Conservation (phyloP, 495 filamentous ascomycete species). For the Talaromyces nanjingensis region DNA sequence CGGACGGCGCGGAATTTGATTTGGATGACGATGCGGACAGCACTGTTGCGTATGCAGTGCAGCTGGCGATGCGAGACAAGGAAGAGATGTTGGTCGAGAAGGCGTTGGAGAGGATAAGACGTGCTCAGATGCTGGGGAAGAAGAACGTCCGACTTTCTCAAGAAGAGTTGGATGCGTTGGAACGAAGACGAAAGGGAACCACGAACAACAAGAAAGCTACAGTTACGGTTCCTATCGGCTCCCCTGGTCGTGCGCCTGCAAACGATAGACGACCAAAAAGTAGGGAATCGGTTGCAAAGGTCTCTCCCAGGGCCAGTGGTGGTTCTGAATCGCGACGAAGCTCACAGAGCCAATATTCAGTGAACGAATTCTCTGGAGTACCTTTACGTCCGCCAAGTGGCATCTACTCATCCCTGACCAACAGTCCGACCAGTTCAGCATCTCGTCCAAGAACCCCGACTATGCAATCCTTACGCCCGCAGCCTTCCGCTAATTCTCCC, state of each 20-base stretch:
- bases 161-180: constrained; percentile 68
- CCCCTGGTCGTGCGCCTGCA: constrained; percentile 11
- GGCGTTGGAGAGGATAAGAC: constrained; percentile 68
- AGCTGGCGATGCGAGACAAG: constrained; percentile 52
- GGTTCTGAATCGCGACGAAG: constrained; percentile 3
- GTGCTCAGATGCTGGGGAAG: constrained; percentile 65
- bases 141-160: constrained; percentile 68
- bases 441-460: constrained; percentile 34
- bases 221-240: constrained; percentile 17
- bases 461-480: constrained; percentile 30
- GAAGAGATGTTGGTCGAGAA: constrained; percentile 69
- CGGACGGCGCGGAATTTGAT: constrained; percentile 50
- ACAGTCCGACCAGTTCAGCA: constrained; percentile 24
- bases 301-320: not conserved
- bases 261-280: constrained; percentile 10
- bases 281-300: constrained; percentile 12
- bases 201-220: constrained; percentile 22
- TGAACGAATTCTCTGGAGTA: constrained; percentile 6
- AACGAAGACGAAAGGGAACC: constrained; percentile 56
- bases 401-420: not conserved
- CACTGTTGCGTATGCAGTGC: constrained; percentile 41
- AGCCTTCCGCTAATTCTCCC: constrained; percentile 27
- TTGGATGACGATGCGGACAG: constrained; percentile 47
- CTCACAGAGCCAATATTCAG: constrained; percentile 1
- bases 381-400: not conserved